Evolutionary conservation across 106 monocot genomes (phyloP).

Genomic region (Acanthochlamys bracteata): DNA sequence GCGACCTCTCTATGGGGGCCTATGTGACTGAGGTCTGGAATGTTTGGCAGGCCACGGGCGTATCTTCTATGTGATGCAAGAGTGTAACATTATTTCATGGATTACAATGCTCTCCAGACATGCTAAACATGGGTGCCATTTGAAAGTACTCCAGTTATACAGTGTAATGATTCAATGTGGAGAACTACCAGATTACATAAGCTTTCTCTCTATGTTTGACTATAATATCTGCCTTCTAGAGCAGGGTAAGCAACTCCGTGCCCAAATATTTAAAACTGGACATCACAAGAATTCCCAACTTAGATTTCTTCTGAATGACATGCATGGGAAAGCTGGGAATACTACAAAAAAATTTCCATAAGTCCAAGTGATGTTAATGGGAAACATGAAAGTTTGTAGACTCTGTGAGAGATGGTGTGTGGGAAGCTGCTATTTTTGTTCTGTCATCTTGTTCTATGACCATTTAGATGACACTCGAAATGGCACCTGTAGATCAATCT

Average conservation of each 20-base stretch:
- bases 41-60: conserved; percentile 26
- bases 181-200: conserved; percentile 28
- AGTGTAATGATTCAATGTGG: conserved; percentile 32
- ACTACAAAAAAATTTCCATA: neutral
- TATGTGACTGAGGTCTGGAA: conserved; percentile 39
- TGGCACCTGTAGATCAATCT: too few relatives aligned
- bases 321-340: conserved; percentile 25
- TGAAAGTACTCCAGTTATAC: conserved; percentile 27
- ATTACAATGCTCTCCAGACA: conserved; percentile 40
- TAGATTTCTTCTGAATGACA: conserved; percentile 7
- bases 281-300: conserved; percentile 21
- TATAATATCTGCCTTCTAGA: conserved; percentile 21
- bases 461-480: too few relatives aligned
- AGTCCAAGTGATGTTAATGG: neutral
- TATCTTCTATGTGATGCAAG: conserved; percentile 36
- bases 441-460: too few relatives aligned
- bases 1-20: conserved; percentile 31
- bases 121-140: conserved; percentile 19
- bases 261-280: conserved; percentile 39
- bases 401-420: too few relatives aligned
- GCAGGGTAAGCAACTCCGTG: conserved; percentile 39
- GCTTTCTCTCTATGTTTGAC: conserved; percentile 24
- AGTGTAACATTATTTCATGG: conserved; percentile 39
- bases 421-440: too few relatives aligned
- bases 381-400: neutral